Conservation (phyloP, 257 asterid genomes). For the Solanum habrochaites region DNA sequence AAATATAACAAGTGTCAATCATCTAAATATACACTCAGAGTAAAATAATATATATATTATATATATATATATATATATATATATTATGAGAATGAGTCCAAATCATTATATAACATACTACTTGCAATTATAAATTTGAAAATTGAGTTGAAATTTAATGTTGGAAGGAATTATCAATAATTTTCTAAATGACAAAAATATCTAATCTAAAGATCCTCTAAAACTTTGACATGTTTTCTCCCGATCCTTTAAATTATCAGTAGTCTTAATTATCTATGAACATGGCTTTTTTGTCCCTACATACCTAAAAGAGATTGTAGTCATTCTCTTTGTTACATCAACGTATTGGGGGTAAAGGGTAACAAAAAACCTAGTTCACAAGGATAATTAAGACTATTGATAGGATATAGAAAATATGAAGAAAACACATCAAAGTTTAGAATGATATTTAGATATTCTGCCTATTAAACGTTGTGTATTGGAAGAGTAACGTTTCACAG, state of each 20-base stretch:
- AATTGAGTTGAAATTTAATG: background rate
- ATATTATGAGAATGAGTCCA: too few relatives aligned
- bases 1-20: too few relatives aligned
- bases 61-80: too few relatives aligned
- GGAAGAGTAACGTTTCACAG: background rate
- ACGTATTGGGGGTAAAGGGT: background rate
- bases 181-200: background rate
- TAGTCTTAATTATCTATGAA: background rate
- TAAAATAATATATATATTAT: too few relatives aligned
- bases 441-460: too few relatives aligned
- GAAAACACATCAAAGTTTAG: background rate
- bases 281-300: background rate
- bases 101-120: too few relatives aligned
- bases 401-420: accelerated
- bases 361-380: background rate
- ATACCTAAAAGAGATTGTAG: background rate
- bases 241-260: accelerated
- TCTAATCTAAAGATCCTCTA: background rate
- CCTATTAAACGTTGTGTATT: background rate
- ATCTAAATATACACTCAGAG: too few relatives aligned
- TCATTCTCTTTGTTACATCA: background rate
- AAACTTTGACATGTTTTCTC: background rate
- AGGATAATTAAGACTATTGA: too few relatives aligned
- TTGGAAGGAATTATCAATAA: background rate
- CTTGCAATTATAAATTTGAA: too few relatives aligned